Percentiles rank a stretch among this genome's conserved stretches.
phyloP scores from a whole-genome alignment of 129 eudicot genomes.

The Mikania micrantha region DNA sequence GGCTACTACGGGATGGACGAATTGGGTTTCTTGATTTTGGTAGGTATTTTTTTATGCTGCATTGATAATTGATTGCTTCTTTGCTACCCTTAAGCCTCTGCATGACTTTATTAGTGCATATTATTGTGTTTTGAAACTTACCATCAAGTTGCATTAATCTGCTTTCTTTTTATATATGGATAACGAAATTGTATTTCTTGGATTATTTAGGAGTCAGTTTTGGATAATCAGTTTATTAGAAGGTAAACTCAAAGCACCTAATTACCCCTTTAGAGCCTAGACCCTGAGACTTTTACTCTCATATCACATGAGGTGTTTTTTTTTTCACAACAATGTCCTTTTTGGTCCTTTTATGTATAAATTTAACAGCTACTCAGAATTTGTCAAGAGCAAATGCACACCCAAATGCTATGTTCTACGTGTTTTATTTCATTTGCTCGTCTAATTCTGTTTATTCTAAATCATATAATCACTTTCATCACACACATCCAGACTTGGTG shows the following conservation, averaged over 20 bases:
- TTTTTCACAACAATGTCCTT: background rate
- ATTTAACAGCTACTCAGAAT: background rate
- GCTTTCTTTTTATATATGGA: background rate
- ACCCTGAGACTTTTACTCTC: background rate
- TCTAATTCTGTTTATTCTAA: background rate
- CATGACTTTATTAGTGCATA: constrained; percentile 2
- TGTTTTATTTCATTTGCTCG: background rate
- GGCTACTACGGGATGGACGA: constrained; percentile 96
- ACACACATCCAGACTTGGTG: background rate
- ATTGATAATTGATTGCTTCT: background rate
- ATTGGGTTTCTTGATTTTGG: constrained; percentile 97
- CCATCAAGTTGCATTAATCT: background rate
- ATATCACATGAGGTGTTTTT: background rate
- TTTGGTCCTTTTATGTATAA: background rate
- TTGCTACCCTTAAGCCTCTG: constrained; percentile 10
- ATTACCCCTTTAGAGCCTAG: background rate
- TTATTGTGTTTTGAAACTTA: background rate
- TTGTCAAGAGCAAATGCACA: background rate
- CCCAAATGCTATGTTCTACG: background rate
- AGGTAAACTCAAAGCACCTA: background rate
- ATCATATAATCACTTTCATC: background rate
- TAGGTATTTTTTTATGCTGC: constrained; percentile 21
- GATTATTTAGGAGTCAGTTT: background rate
- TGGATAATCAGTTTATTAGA: background rate
- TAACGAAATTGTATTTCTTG: background rate